phyloP scores from a whole-genome alignment of 2,329 filamentous ascomycete species.

The Neofusicoccum ribis region DNA sequence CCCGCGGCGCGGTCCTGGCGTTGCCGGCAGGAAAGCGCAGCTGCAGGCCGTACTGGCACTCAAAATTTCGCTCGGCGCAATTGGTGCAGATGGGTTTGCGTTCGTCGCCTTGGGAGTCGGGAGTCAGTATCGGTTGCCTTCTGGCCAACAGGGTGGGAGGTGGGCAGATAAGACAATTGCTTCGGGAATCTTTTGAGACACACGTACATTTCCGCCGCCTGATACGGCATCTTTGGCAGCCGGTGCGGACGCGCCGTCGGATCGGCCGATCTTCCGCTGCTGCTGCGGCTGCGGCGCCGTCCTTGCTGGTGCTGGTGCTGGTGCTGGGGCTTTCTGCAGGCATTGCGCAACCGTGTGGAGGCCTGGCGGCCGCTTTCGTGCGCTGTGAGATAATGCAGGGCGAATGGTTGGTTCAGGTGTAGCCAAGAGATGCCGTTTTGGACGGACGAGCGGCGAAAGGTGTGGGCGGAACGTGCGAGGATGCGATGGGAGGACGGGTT shows the following conservation, averaged over 20 bases:
- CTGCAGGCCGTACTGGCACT: slow-evolving; percentile 51
- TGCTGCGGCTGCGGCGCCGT: no score
- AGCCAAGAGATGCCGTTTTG: slow-evolving; percentile 10
- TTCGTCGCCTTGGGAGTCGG: slow-evolving; percentile 47
- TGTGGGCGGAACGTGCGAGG: background rate
- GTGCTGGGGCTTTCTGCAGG: background rate
- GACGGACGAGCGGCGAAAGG: background rate
- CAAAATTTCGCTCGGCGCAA: slow-evolving; percentile 48
- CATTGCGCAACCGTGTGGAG: background rate
- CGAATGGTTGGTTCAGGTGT: background rate
- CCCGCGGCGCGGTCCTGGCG: slow-evolving; percentile 41
- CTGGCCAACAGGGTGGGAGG: no score
- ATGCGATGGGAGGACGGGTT: background rate
- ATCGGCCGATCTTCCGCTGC: slow-evolving; percentile 8
- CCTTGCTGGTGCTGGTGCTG: background rate
- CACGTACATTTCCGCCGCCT: slow-evolving; percentile 52
- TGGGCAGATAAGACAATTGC: no score
- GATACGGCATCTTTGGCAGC: slow-evolving; percentile 52
- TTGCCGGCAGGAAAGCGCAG: slow-evolving; percentile 54
- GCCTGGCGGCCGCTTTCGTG: background rate
- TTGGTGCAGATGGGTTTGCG: slow-evolving; percentile 52
- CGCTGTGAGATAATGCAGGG: background rate
- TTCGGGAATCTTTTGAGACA: background rate
- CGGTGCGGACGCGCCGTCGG: slow-evolving; percentile 31
- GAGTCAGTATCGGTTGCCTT: background rate